Base-by-base conservation (phyloP, 495 filamentous ascomycete species). In the Daldinia decipiens region DNA sequence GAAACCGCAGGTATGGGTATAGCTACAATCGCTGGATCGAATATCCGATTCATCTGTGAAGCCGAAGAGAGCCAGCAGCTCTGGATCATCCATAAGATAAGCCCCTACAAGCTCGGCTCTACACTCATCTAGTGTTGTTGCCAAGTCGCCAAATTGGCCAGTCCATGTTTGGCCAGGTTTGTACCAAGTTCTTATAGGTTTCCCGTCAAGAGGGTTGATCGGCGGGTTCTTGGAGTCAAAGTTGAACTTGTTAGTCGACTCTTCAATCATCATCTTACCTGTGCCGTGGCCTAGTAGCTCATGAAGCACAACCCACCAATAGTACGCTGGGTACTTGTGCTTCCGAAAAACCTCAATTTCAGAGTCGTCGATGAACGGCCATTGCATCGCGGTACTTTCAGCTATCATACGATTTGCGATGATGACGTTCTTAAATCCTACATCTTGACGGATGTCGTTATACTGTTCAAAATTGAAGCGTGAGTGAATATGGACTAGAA, bases 341-440 rank as follows among this genome's bases (percentile, higher is more conserved):
- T 75, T 77, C 56, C 74, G 74, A 64, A 82, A 84, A 7, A 47
- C 60, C 45, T 75, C 62, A 29, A 77, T 68, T 61, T 85, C 81
- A 8, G 72, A 74, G 17, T 67, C 45, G 31, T 80, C 65, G 17
- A 86, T 70, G 65, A 81, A 82, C 12, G 78, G 81, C 40, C 76
- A 74, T 34, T 65, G 69, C 15, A 74, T 72, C 27, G 72, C 73
- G 32, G 73, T 74, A 68, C 74, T 81, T 63, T 83, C 78, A 15
- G 74, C 77, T 11, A 67, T 72, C 78, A 83, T 80, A 40, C 80
- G 80, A 62, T 83, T 85, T 9, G 80, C 72, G 45, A 84, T 79
- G 27, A 84, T 82, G 53, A 86, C 77, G 63, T 85, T 86, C 62
- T 86, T 85, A 71, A 81, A 85, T 31, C 82, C 82, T 24, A 67